Base-by-base conservation (phyloP, 176 grass and related monocot species). In the Hsuehochloa calcarea region DNA sequence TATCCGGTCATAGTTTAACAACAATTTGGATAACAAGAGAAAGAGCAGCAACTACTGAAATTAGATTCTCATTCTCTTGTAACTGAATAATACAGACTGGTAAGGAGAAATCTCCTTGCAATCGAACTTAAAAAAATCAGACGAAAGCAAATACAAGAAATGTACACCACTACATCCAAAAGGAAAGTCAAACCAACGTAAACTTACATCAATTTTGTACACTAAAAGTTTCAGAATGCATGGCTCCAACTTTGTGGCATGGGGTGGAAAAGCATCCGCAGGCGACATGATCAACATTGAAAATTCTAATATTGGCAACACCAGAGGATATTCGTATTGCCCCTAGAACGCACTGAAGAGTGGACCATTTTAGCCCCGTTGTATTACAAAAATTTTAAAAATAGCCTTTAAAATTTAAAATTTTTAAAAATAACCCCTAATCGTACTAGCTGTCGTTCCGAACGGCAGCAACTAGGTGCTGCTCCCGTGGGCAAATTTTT, bases 181-280 rank as follows among this genome's bases (percentile, higher is more conserved):
- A 54, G 52, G 1, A 77, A 78, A 35, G 23, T 56, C 65, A 80
- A 87, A 67, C 23, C 19, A 55, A 72, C 75, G 34, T 72, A 77
- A 81, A 87, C 68, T 72, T 87, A 81, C 63, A 89, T 76, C 29
- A 81, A 81, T 44, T 74, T 75, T 80, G 84, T 87, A 87, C 79
- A 72, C 70, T 63, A 72, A 16, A 44, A 35, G 54, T 76, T 16
- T 82, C 71, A 15, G 65, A 84, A 60, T 60, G 58, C 45, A 78
- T 80, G 55, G 35, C 46, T 71, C 35, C 61, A 75, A 63, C 64
- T 86, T 84, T 62, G 11, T 77, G 65, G 76, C 58, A 81, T 29
- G 4, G 4, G 9, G 61, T 52, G 60, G 13, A 84, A 61, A 84
- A 86, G 16, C 38, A 73, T 72, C 87, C 73, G 65, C 69, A 50